Evolutionary conservation across 768 basidiomycete genomes (phyloP), one percentile per base, ranked within the genome.

Genomic region (Amanita fuliginea): DNA sequence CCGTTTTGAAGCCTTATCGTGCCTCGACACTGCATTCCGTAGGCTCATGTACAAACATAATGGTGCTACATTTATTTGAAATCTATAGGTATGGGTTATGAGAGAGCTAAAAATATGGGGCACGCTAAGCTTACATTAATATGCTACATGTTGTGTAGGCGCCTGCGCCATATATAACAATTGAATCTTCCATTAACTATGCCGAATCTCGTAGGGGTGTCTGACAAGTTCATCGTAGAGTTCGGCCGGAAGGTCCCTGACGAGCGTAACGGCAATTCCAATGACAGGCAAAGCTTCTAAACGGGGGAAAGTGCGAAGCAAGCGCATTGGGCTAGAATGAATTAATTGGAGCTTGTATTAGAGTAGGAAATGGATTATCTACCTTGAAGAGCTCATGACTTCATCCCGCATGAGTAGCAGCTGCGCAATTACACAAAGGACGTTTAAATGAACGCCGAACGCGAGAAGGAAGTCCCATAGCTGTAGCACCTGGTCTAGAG

Each of bases 381-480:
- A 94, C 95, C 90, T 92, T 2, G 82, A 72, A 1, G 86, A 90
- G 44, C 68, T 73, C 83, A 99, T 91, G 42, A 99, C 78, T 41
- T 92, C 88, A 40, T 89, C 85, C 51, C 92, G 74, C 66, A 97
- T 95, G 9, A 95, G 76, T 3, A 94, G 63, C 3, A 99, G 67
- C 59, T 98, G 96, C 6, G 96, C 95, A 53, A 98, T 97, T 3
- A 98, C 93, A 60, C 94, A 97, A 13, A 99, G 72, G 9, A 99
- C 85, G 59, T 99, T 99, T 16, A 99, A 73, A 60, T 98, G 96
- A 19, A 94, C 88, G 11, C 96, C 96, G 59, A 94, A 98, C 3
- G 95, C 91, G 22, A 99, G 74, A 7, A 99, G 75, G 61, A 98
- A 99, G 64, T 99, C 96, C 95, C 96, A 99, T 47, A 99, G 69